Evolutionary conservation across 257 asterid genomes (phyloP), one percentile per base, ranked within the genome.

Genomic region (Salvia splendens): DNA sequence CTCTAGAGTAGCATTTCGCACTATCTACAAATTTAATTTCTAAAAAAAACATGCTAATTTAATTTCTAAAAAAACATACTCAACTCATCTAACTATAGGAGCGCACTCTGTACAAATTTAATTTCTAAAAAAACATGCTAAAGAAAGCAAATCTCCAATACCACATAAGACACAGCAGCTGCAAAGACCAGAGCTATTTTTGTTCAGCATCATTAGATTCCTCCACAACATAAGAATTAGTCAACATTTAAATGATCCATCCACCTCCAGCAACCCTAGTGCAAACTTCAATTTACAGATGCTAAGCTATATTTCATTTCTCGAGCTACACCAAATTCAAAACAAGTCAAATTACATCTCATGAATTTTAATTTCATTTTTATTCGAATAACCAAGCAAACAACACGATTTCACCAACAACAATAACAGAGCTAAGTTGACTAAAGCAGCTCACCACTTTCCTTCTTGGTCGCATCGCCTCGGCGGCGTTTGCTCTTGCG

Each of bases 401-500:
- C 17, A 42, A 11, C 51, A 1, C 9, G 28, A 68, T n/a, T 36
- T 28, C 53, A 12, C 0, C 62, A 74, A 6, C 46, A 54, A 8
- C 73, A 64, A 51, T 38, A 4, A 33, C 6, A 8, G 47, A 36
- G 28, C 40, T 28, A 24, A 0, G 67, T 63, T 69, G 65, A 71
- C 76, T 17, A 36, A 62, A 42, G 36, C 8, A 47, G 59, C 85
- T 78, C 63, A 87, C 95, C 91, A 45, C 61, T 82, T 6, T 75
- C 85, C 74, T 73, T 84, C 28, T 65, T 79, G 14, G 58, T 70
- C 30, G 74, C 24, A 70, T 83, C 86, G 62, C 83, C 95, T 63
- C 95, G 88, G 5, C 88, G 95, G 16, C 96, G 93, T 70, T 89
- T 89, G 49, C 78, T 84, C 60, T 81, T 80, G 50, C 95, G 83